A percentile compares a stretch with the other conserved stretches of the same genome.
phyloP scores from a whole-genome alignment of 768 basidiomycete genomes.

The Flagelloscypha sp. region DNA sequence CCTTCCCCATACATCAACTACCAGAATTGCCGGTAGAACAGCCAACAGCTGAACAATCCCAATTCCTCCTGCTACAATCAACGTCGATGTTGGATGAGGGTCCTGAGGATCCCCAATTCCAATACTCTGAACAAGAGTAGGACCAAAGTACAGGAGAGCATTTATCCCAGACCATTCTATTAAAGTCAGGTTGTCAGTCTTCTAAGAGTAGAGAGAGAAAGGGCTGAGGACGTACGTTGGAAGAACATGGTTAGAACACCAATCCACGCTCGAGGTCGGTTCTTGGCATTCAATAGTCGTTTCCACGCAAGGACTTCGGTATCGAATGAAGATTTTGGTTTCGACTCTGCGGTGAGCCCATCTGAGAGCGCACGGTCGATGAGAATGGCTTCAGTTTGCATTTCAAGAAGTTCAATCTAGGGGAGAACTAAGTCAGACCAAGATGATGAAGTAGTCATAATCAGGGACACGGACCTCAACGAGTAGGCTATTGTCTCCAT shows the following conservation, averaged over 20 bases:
- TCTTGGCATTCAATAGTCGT: conserved; percentile 43
- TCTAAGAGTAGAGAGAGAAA: not conserved
- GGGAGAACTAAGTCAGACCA: not conserved
- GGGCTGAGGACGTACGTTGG: conserved; percentile 26
- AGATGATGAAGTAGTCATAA: not conserved
- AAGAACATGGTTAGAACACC: conserved; percentile 76
- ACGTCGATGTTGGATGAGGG: conserved; percentile 43
- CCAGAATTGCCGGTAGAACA: conserved; percentile 64
- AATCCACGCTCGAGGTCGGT: conserved; percentile 55
- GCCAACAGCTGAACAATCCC: conserved; percentile 73
- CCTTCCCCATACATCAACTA: conserved; percentile 57
- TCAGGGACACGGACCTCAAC: not conserved
- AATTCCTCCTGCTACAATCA: conserved; percentile 71
- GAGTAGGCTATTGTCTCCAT: conserved; percentile 24
- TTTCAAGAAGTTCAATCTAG: conserved; percentile 69
- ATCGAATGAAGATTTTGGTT: conserved; percentile 12
- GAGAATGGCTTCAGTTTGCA: conserved; percentile 58
- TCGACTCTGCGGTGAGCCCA: conserved; percentile 14
- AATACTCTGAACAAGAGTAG: conserved; percentile 56
- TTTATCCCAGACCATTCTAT: conserved; percentile 86
- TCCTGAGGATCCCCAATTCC: conserved; percentile 63
- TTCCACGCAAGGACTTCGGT: conserved; percentile 43
- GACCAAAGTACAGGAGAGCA: conserved; percentile 76
- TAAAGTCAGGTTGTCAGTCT: not conserved
- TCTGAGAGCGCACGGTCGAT: conserved; percentile 35